Percentiles rank a stretch among this genome's conserved stretches.
phyloP scores from a whole-genome alignment of 2,329 filamentous ascomycete species.

The Taxawa tesnikishii region DNA sequence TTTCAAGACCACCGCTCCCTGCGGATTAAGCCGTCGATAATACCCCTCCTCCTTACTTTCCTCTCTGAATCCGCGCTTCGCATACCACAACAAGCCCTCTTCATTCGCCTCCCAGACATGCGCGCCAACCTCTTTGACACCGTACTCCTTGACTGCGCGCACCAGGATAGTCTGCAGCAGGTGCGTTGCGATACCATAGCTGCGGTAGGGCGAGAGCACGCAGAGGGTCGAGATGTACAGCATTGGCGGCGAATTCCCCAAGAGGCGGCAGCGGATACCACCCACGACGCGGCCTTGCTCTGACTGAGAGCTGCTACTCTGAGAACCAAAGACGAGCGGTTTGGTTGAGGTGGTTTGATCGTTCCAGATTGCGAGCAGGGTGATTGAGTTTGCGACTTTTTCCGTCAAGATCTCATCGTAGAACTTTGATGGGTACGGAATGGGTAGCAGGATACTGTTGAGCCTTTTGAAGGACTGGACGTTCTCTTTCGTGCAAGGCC shows the following conservation, averaged over 20 bases:
- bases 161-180: constrained; percentile 30
- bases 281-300: constrained; percentile 28
- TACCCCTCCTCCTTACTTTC: constrained; percentile 41
- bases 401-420: constrained; percentile 49
- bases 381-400: constrained; percentile 37
- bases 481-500: constrained; percentile 39
- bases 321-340: too few relatives aligned
- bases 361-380: constrained; percentile 48
- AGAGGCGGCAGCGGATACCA: constrained; percentile 34
- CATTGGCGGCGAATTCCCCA: constrained; percentile 21
- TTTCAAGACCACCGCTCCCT: constrained; percentile 40
- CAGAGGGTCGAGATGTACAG: constrained; percentile 52
- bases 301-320: not conserved
- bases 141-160: constrained; percentile 32
- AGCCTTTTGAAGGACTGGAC: constrained; percentile 45
- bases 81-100: constrained; percentile 49
- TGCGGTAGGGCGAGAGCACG: constrained; percentile 47
- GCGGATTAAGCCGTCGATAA: constrained; percentile 46
- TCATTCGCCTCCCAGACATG: constrained; percentile 54
- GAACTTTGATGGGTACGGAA: constrained; percentile 49
- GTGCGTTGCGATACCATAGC: constrained; percentile 43
- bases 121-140: constrained; percentile 38
- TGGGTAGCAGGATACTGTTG: constrained; percentile 45
- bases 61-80: constrained; percentile 42
- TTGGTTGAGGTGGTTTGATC: constrained; percentile 22